phyloP scores from a whole-genome alignment of 768 basidiomycete genomes.

The Kockovaella imperatae region DNA sequence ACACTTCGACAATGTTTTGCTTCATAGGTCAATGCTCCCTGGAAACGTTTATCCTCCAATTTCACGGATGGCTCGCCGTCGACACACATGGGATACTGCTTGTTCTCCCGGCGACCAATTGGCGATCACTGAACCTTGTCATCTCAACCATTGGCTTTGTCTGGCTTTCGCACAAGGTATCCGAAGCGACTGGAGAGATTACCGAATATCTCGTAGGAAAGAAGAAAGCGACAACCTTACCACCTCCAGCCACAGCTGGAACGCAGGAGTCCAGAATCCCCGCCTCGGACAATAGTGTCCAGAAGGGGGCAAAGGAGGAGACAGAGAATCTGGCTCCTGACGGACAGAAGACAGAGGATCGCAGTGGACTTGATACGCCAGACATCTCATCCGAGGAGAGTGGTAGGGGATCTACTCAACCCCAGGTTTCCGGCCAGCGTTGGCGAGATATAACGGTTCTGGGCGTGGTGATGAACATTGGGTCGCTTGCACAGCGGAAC shows the following conservation, averaged over 20 bases:
- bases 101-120: constrained; percentile 64
- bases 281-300: not conserved
- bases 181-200: constrained; percentile 65
- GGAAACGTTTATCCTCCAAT: constrained; percentile 87
- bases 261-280: not conserved
- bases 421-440: too few relatives aligned
- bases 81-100: constrained; percentile 75
- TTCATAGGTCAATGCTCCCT: constrained; percentile 81
- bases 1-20: constrained; percentile 60
- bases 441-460: constrained; percentile 47
- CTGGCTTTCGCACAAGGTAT: constrained; percentile 67
- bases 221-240: constrained; percentile 28
- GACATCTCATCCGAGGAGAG: not conserved
- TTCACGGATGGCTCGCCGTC: constrained; percentile 71
- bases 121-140: constrained; percentile 70
- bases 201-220: constrained; percentile 52
- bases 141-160: constrained; percentile 70
- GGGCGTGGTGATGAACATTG: constrained; percentile 47
- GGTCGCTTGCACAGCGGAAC: constrained; percentile 46
- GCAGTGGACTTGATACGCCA: not conserved
- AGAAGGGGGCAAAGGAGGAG: not conserved
- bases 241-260: constrained; percentile 21
- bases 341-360: too few relatives aligned
- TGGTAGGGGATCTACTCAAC: too few relatives aligned
- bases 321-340: constrained; percentile 15